Evolutionary conservation across 1,139 yeast species (phyloP).

Genomic region (Debaryomycetaceae sp.): DNA sequence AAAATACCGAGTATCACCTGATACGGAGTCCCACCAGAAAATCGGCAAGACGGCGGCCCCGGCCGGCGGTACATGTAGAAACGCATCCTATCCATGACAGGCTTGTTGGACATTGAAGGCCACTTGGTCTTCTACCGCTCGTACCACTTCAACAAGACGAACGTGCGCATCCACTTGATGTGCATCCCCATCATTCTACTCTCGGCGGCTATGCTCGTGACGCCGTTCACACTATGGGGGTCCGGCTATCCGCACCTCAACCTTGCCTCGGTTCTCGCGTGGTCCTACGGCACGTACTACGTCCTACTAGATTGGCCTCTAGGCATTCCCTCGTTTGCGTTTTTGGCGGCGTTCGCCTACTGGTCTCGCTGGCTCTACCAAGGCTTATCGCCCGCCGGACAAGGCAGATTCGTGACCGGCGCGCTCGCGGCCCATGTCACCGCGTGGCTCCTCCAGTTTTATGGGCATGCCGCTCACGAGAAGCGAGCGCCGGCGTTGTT

Average conservation of each 20-base stretch:
- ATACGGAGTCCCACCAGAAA: too few species aligned
- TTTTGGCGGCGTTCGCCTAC: constrained; percentile 31
- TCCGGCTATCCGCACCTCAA: constrained; percentile 25
- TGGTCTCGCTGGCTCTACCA: constrained; percentile 19
- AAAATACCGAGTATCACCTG: background rate
- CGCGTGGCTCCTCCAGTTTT: constrained; percentile 80
- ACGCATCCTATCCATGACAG: constrained; percentile 2
- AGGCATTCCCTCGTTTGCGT: constrained; percentile 28
- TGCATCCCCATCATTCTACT: constrained; percentile 73
- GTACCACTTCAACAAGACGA: constrained; percentile 60
- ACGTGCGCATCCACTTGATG: constrained; percentile 65
- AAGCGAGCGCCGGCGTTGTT: constrained; percentile 77
- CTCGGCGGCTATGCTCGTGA: constrained; percentile 36
- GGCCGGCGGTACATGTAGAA: background rate
- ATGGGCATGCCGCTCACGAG: constrained; percentile 82
- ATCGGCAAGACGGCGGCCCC: too few species aligned
- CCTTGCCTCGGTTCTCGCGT: constrained; percentile 22
- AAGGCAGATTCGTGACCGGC: constrained; percentile 15
- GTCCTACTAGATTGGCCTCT: constrained; percentile 28
- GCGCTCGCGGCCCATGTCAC: constrained; percentile 33
- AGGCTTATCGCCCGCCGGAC: constrained; percentile 12
- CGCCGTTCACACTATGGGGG: constrained; percentile 11
- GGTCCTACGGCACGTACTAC: constrained; percentile 32
- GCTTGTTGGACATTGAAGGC: constrained; percentile 38
- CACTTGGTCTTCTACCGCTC: constrained; percentile 78